Base-by-base conservation (phyloP, 2,329 filamentous ascomycete genomes). In the Microdochium paspali region DNA sequence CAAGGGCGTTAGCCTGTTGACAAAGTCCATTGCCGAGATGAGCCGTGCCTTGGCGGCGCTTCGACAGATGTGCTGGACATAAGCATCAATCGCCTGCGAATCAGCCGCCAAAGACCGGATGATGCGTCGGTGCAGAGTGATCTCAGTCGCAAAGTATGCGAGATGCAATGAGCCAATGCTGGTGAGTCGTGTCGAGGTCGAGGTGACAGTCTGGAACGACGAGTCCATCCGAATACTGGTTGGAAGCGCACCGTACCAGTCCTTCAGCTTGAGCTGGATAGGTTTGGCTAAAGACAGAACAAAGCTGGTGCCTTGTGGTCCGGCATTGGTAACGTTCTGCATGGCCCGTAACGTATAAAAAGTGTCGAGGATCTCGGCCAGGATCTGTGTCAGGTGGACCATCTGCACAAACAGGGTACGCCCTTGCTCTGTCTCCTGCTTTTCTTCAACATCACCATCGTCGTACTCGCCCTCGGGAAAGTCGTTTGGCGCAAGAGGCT, bases 1-100 rank as follows among this genome's bases (percentile, higher is more conserved):
- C 30, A 84, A 80, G 0, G 89, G 88, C 42, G 86, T 89, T 26
- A 97, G 78, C 1, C 91, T 84, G 66, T 96, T 96, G 57, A 95
- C 90, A 66, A 96, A 95, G 63, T 97, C 91, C 87, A 97, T 95
- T 53, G 90, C 90, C 21, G 87, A 94, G 60, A 96, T 95, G 28
- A 97, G 77, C 5, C 91, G 85, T 0, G 91, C 94, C 65, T 96
- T 96, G 46, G 91, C 91, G 3, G 91, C 91, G 49, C 85, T 90
- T 46, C 91, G 89, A 66, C 90, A 95, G 56, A 96, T 95, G 65
- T 94, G 88, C 47, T 90, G 79, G 45, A 95, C 81, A 58, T 96
- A 95, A 0, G 84, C 78, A 60, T 95, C 88, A 32, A 83, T 72
- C 3, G 72, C 66, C 42, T 63, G 59, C 2, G 54, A 51, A 46